Evolutionary conservation across 768 basidiomycete species (phyloP).

Genomic region (Naganishia friedmannii): DNA sequence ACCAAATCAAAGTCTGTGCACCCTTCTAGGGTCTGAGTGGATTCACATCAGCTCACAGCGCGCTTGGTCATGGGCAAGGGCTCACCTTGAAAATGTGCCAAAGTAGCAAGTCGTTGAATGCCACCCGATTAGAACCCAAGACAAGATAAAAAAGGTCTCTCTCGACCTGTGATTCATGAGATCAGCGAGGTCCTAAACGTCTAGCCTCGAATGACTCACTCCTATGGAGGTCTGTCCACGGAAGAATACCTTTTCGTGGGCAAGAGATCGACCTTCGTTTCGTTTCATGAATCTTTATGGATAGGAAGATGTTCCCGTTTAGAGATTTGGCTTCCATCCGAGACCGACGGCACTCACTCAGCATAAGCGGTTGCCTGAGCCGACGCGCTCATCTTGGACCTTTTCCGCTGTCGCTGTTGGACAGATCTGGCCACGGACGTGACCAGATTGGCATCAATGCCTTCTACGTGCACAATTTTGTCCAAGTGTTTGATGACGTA

Average conservation of each 20-base stretch:
- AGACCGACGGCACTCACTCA: slow-evolving; percentile 37
- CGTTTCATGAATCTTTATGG: slow-evolving; percentile 41
- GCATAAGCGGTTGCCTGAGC: slow-evolving; percentile 39
- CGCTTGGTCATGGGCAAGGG: not conserved
- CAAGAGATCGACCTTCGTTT: slow-evolving; percentile 34
- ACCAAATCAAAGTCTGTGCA: slow-evolving; percentile 20
- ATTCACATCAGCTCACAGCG: not conserved
- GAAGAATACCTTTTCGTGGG: slow-evolving; percentile 13
- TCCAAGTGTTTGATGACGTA: slow-evolving; percentile 37
- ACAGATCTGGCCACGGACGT: slow-evolving; percentile 17
- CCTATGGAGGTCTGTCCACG: not conserved
- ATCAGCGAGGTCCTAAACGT: not conserved
- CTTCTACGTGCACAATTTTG: slow-evolving; percentile 35
- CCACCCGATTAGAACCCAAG: slow-evolving; percentile 18
- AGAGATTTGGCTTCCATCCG: not conserved
- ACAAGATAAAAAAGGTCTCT: slow-evolving; percentile 22
- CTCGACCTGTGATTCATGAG: not conserved
- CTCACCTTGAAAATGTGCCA: slow-evolving; percentile 28
- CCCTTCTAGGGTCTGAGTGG: slow-evolving; percentile 13
- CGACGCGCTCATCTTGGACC: slow-evolving; percentile 30
- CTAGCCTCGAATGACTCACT: not conserved
- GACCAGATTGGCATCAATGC: slow-evolving; percentile 14
- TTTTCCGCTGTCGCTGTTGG: slow-evolving; percentile 31
- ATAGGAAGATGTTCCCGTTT: slow-evolving; percentile 6
- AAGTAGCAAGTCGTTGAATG: slow-evolving; percentile 22